Evolutionary conservation across 2,329 filamentous ascomycete genomes (phyloP).

Genomic region (Metarhizium album): DNA sequence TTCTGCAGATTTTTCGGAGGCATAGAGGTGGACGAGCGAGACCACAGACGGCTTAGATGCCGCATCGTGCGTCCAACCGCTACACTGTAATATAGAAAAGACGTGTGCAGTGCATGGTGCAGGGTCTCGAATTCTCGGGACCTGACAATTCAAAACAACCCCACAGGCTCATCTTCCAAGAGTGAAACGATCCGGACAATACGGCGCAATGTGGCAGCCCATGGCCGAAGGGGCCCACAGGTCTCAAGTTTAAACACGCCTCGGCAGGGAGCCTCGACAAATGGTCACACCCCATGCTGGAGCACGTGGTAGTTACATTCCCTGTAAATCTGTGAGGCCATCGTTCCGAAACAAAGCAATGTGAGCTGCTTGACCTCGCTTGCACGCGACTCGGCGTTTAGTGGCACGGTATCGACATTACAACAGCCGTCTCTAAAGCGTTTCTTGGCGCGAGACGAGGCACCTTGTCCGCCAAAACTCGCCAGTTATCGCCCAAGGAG

Average conservation of each 20-base stretch:
- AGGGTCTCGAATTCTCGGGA: too few relatives aligned
- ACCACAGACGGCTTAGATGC: neutral
- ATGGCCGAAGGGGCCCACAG: neutral
- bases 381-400: too few relatives aligned
- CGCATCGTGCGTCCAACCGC: neutral
- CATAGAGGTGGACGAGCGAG: neutral
- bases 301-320: neutral
- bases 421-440: too few relatives aligned
- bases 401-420: too few relatives aligned
- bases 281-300: neutral
- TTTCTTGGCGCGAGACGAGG: too few relatives aligned
- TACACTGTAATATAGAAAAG: conserved; percentile 1
- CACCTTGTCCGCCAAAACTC: too few relatives aligned
- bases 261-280: too few relatives aligned
- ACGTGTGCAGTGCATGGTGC: neutral
- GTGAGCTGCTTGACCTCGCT: too few relatives aligned
- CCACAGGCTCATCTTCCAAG: neutral
- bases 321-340: too few relatives aligned
- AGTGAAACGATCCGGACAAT: neutral
- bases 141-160: neutral
- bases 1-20: neutral
- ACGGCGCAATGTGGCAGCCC: neutral
- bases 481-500: too few relatives aligned
- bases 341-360: too few relatives aligned
- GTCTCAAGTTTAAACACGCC: neutral